phyloP scores from a whole-genome alignment of 345 rosid genomes.

The Camelina sativa region DNA sequence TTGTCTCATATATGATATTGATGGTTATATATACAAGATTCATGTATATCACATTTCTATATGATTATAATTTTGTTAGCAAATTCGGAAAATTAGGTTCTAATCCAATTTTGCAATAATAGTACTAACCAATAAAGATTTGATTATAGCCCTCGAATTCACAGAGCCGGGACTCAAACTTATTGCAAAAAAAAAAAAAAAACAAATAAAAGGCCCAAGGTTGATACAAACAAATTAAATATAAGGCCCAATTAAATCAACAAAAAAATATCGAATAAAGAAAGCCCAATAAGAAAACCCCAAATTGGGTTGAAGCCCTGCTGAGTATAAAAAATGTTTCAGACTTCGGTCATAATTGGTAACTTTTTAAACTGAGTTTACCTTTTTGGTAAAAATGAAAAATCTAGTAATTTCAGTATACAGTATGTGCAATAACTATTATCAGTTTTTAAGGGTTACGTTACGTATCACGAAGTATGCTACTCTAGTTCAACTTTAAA shows the following conservation, averaged over 20 bases:
- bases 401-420: neutral
- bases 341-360: neutral
- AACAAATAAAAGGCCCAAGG: neutral
- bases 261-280: neutral
- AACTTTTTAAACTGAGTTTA: neutral
- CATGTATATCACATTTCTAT: neutral
- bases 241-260: neutral
- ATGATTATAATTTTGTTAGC: neutral
- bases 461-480: neutral
- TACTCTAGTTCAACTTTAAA: slow-evolving; percentile 1
- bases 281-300: neutral
- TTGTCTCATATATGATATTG: neutral
- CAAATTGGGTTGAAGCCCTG: too few relatives aligned
- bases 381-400: neutral
- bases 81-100: neutral
- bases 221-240: neutral
- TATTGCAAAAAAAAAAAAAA: slow-evolving; percentile 1
- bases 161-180: neutral
- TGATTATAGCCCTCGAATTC: neutral
- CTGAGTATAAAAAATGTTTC: too few relatives aligned
- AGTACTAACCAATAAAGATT: neutral
- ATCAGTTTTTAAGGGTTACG: neutral
- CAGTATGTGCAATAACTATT: neutral
- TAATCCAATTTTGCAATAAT: slow-evolving; percentile 12
- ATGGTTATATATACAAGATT: neutral